Base-by-base conservation (phyloP, 441 rosid genomes). In the Adansonia grandidieri region DNA sequence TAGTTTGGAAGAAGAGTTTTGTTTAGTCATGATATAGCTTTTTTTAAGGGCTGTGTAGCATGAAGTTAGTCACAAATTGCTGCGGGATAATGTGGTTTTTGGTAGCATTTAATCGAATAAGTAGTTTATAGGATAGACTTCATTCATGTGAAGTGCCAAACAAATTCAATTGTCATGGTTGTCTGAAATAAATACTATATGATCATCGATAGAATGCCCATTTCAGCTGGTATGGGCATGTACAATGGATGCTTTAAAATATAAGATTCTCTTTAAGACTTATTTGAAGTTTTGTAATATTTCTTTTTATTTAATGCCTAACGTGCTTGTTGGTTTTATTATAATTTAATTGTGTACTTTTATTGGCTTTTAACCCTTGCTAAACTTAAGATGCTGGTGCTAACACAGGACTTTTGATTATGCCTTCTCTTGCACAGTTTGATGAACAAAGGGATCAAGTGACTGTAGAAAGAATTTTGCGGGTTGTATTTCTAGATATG, bases 371-470 rank as follows among this genome's bases (percentile, higher is more conserved):
- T 58, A 19, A 68, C 4, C 14, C 3, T 11, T 42, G 44, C 56
- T 48, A 20, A 71, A 71, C 14, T 24, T 8, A n/a, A 28, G 22
- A 22, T 32, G 32, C 11, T 69, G 44, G 40, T 28, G 14, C 61
- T 15, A 8, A 14, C 2, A 51, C 14, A 15, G 8, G 19, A 14
- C 1, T 48, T 48, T 63, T 28, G 3, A 47, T 63, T 28, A 28
- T 61, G 68, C 47, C 22, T 62, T 64, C 44, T 63, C 1, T 77
- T 4, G 28, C 81, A 57, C 78, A 91, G 96, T 91, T 91, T 79
- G 96, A 91, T 48, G 96, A 91, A 71, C 92, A 88, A 77, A 87
- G 85, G 78, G 89, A 91, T 76, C 86, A 86, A 84, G 93, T 91
- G 28, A 79, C 82, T 9, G 84, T 88, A 53, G 96, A 91, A 81